Conservation (phyloP, 2,329 filamentous ascomycete genomes). For the Zelopaecilomyces penicillatus region DNA sequence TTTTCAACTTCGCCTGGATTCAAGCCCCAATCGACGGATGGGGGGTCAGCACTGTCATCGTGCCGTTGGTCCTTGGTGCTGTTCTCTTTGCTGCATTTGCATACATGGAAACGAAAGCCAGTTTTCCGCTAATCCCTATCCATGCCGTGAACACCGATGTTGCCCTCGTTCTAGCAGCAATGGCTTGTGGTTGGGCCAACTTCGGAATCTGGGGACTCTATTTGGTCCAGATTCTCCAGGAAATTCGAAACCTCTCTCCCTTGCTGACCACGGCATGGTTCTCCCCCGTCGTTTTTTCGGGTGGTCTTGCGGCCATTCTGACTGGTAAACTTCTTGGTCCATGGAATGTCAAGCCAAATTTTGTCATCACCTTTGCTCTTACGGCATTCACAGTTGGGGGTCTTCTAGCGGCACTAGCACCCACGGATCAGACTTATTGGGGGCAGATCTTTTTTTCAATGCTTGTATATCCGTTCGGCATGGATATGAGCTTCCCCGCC, state of each 20-base stretch:
- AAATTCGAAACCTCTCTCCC: constrained; percentile 32
- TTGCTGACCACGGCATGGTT: constrained; percentile 37
- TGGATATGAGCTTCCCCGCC: constrained; percentile 60
- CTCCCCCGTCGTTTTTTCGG: constrained; percentile 34
- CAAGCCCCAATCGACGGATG: constrained; percentile 54
- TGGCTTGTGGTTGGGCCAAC: constrained; percentile 44
- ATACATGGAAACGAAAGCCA: constrained; percentile 42
- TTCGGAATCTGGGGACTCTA: constrained; percentile 50
- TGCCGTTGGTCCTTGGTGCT: constrained; percentile 48
- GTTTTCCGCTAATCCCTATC: constrained; percentile 51
- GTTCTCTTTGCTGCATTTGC: constrained; percentile 48
- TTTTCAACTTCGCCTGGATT: constrained; percentile 62
- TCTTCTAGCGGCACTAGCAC: constrained; percentile 37
- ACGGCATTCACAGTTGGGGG: constrained; percentile 34
- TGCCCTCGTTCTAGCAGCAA: constrained; percentile 48
- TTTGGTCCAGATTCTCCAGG: constrained; percentile 39
- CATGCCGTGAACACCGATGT: constrained; percentile 33
- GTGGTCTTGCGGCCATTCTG: constrained; percentile 35
- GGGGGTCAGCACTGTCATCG: constrained; percentile 46
- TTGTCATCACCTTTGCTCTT: constrained; percentile 37
- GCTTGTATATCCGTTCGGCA: constrained; percentile 51
- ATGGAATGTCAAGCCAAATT: constrained; percentile 22
- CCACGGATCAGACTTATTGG: constrained; percentile 55
- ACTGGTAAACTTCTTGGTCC: constrained; percentile 35
- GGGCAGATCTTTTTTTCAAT: constrained; percentile 50